Conservation (phyloP, 2,329 filamentous ascomycete genomes). For the Raffaelea deltoideospora region DNA sequence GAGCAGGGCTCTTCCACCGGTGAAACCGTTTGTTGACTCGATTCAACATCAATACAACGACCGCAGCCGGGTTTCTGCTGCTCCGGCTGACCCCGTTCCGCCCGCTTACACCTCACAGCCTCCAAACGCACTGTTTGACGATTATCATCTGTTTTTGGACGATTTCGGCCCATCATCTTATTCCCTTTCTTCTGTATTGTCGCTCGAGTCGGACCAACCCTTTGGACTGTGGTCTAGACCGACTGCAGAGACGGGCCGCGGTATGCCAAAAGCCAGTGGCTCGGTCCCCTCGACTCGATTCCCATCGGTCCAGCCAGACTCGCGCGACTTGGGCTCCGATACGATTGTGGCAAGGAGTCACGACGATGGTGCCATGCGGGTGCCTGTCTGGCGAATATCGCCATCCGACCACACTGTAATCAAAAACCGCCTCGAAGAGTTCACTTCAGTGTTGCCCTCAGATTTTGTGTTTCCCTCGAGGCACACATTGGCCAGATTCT, state of each 20-base stretch:
- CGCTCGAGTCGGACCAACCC: slow-evolving; percentile 37
- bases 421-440: slow-evolving; percentile 44
- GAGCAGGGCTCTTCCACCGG: slow-evolving; percentile 22
- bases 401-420: slow-evolving; percentile 39
- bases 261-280: slow-evolving; percentile 26
- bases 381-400: slow-evolving; percentile 31
- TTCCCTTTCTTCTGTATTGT: slow-evolving; percentile 38
- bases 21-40: slow-evolving; percentile 34
- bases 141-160: slow-evolving; percentile 45
- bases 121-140: slow-evolving; percentile 29
- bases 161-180: slow-evolving; percentile 39
- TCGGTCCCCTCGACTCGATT: slow-evolving; percentile 40
- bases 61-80: slow-evolving; percentile 23
- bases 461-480: slow-evolving; percentile 56
- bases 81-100: slow-evolving; percentile 25
- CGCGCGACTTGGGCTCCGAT: slow-evolving; percentile 25
- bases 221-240: slow-evolving; percentile 35
- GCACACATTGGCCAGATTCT: slow-evolving; percentile 51
- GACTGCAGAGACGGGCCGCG: slow-evolving; percentile 17
- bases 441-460: slow-evolving; percentile 41
- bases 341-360: slow-evolving; percentile 18
- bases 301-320: slow-evolving; percentile 36
- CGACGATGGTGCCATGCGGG: slow-evolving; percentile 23
- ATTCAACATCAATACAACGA: slow-evolving; percentile 28
- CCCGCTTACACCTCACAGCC: slow-evolving; percentile 24